phyloP scores from a whole-genome alignment of 1,139 yeast species.

The Debaryomyces sp. region DNA sequence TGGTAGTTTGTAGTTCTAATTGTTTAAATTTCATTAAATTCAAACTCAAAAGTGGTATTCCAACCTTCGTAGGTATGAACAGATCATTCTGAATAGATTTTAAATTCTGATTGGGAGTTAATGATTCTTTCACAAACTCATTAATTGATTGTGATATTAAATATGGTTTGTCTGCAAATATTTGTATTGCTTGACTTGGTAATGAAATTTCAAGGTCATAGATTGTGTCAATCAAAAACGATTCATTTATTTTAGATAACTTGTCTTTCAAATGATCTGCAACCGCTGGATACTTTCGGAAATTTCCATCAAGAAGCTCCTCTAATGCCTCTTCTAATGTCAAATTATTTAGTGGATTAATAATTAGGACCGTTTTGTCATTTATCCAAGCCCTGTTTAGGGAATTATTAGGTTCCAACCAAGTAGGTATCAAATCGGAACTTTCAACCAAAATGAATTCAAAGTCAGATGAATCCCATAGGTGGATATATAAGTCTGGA shows the following conservation, averaged over 20 bases:
- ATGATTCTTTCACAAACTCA: slow-evolving; percentile 6
- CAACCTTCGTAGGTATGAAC: background rate
- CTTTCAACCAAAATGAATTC: slow-evolving; percentile 58
- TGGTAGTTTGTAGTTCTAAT: background rate
- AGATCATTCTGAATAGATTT: background rate
- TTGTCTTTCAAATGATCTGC: slow-evolving; percentile 9
- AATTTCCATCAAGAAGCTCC: slow-evolving; percentile 25
- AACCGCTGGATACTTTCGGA: slow-evolving; percentile 20
- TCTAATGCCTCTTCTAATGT: slow-evolving; percentile 31
- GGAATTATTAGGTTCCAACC: slow-evolving; percentile 44
- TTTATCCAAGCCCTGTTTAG: slow-evolving; percentile 50
- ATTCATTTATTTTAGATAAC: slow-evolving; percentile 2
- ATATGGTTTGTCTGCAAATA: slow-evolving; percentile 7
- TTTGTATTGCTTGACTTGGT: slow-evolving; percentile 3
- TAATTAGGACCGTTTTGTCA: slow-evolving; percentile 28
- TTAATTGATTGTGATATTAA: slow-evolving; percentile 9
- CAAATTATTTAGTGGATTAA: slow-evolving; percentile 29
- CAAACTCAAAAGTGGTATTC: slow-evolving; percentile 8
- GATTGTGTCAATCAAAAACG: slow-evolving; percentile 9
- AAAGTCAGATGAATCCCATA: slow-evolving; percentile 54
- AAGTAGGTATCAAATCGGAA: slow-evolving; percentile 44
- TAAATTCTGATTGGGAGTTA: background rate
- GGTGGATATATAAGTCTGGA: slow-evolving; percentile 44
- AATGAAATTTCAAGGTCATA: slow-evolving; percentile 10
- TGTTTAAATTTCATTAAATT: slow-evolving; percentile 5